A percentile compares a stretch with the other conserved stretches of the same genome.
Evolutionary conservation across 1,139 yeast species (phyloP).

Genomic region (Suhomyces taliae): DNA sequence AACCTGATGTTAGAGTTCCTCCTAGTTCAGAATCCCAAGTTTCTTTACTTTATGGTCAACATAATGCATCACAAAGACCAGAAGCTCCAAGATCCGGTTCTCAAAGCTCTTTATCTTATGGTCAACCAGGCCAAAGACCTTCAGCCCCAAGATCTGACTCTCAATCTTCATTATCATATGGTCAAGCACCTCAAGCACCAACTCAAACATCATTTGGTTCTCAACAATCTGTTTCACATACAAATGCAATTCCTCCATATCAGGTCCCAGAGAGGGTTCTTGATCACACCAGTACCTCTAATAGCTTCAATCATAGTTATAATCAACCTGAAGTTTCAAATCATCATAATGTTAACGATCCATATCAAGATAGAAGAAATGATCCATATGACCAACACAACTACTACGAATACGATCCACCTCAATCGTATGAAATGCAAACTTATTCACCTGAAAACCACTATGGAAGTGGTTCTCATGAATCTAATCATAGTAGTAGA

Average conservation of each 20-base stretch:
- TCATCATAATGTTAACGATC: neutral
- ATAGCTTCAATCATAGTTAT: too few relatives aligned
- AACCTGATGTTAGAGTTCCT: neutral
- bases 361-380: neutral
- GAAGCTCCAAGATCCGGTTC: slow-evolving; percentile 5
- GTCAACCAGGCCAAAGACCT: neutral
- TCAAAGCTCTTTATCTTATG: slow-evolving; percentile 6
- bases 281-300: too few relatives aligned
- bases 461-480: neutral
- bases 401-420: neutral
- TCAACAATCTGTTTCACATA: neutral
- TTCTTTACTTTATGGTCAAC: slow-evolving; percentile 7
- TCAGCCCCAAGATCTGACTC: neutral
- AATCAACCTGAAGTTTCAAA: neutral
- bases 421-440: neutral
- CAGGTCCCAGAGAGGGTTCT: neutral
- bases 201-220: too few relatives aligned
- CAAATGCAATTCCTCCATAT: neutral
- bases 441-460: neutral
- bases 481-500: neutral
- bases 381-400: neutral
- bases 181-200: neutral
- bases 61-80: neutral
- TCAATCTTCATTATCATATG: neutral
- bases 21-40: slow-evolving; percentile 10